Conservation (phyloP, 495 filamentous ascomycete species). For the Penicillium riverlandense region DNA sequence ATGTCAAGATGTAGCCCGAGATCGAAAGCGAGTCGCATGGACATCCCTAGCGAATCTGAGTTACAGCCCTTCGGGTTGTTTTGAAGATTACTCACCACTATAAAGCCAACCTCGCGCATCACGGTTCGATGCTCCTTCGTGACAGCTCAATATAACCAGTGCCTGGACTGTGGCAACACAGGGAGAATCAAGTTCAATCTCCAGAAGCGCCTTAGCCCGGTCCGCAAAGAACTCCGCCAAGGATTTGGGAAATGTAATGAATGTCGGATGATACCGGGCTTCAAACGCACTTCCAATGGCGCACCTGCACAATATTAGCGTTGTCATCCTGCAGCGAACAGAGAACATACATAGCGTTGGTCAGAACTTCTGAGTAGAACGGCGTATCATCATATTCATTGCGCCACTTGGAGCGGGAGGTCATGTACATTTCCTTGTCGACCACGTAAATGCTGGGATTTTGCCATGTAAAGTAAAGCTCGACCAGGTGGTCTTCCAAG, state of each 20-base stretch:
- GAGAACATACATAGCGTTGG: slow-evolving; percentile 39
- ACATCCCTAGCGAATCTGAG: slow-evolving; percentile 28
- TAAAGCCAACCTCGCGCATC: slow-evolving; percentile 48
- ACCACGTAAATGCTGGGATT: slow-evolving; percentile 44
- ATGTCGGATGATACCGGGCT: slow-evolving; percentile 38
- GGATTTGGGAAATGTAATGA: slow-evolving; percentile 41
- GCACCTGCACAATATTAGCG: slow-evolving; percentile 25
- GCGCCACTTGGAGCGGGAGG: slow-evolving; percentile 33
- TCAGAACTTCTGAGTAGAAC: slow-evolving; percentile 44
- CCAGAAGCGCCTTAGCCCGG: slow-evolving; percentile 41
- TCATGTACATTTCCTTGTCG: slow-evolving; percentile 41
- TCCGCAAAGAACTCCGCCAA: slow-evolving; percentile 43
- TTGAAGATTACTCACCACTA: slow-evolving; percentile 25
- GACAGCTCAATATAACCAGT: slow-evolving; percentile 39
- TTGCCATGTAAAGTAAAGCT: slow-evolving; percentile 48
- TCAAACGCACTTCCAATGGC: slow-evolving; percentile 42
- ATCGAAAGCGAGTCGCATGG: slow-evolving; percentile 44
- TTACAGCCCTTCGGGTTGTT: no score
- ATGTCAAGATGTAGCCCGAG: slow-evolving; percentile 44
- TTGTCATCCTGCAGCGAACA: neutral
- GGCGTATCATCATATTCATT: slow-evolving; percentile 36
- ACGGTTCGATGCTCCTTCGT: slow-evolving; percentile 38
- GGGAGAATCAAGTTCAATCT: slow-evolving; percentile 43
- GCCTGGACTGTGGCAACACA: slow-evolving; percentile 45
- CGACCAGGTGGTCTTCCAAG: slow-evolving; percentile 40